Base-by-base conservation (phyloP, 768 basidiomycete species). In the Macrolepiota albuminosa region DNA sequence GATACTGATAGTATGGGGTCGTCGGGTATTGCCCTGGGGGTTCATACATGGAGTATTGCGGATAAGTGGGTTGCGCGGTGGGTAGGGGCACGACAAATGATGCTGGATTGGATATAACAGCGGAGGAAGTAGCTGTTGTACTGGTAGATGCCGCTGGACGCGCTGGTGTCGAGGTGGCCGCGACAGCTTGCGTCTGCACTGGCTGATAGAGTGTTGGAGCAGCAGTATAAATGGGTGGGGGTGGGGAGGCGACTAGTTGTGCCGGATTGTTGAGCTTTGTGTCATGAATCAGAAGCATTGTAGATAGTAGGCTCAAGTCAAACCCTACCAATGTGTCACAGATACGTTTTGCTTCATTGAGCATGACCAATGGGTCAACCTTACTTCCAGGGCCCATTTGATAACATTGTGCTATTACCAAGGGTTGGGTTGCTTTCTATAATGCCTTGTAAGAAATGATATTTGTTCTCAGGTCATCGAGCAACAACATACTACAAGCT, bases 351-450 rank as follows among this genome's bases (percentile, higher is more conserved):
- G 90, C 91, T 55, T 92, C 91, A 39, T 71, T 80, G 4, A 93
- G 80, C 83, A 93, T 86, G 57, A 75, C 74, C 47, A 93, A 65
- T 5, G 90, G 90, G 64, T 93, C 90, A 14, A 91, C 80, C 63
- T 88, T 88, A 59, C 76, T 81, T 13, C 77, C 76, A 8, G 86
- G 83, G 6, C 87, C 87, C 79, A 87, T 83, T 63, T 87, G 85
- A 69, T 91, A 93, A 66, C 87, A 90, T 70, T 92, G 91, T 2
- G 89, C 86, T 47, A 92, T 80, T 21, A 92, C 89, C 59, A 88
- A 69, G 7, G 89, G 83, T 45, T 87, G 81, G 0, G 91, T 79
- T 55, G 75, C 76, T 79, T 84, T 83, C 81, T 81, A 65, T 53
- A 54, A 51, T 34, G n/a, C 46, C 52, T 33, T 6, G 53, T 60